A percentile compares a stretch with the other conserved stretches of the same genome.
Conservation (phyloP, 148 eudicot genomes). For the Mesembryanthemum crystallinum region DNA sequence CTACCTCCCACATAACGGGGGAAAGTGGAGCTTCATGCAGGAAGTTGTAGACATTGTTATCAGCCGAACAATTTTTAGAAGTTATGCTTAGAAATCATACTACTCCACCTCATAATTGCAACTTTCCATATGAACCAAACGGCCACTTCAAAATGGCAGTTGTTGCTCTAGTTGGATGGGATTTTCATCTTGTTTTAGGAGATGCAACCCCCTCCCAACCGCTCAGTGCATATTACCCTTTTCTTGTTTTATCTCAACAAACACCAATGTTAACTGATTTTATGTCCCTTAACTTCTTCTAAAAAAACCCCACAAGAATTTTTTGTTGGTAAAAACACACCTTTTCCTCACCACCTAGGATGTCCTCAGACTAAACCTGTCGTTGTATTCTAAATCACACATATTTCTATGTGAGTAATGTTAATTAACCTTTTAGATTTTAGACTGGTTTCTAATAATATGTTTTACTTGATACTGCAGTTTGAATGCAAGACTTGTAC, state of each 20-base stretch:
- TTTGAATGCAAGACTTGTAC: constrained; percentile 84
- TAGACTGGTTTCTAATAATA: neutral
- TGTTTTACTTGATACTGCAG: constrained; percentile 42
- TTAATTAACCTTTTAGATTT: neutral
- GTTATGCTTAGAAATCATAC: no score
- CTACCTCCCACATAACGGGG: no score
- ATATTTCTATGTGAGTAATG: neutral
- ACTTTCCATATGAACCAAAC: no score
- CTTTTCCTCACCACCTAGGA: neutral
- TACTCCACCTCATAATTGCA: no score
- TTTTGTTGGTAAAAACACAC: neutral
- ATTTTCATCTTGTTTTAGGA: neutral
- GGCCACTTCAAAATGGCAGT: neutral
- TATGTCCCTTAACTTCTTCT: neutral
- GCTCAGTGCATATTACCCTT: neutral
- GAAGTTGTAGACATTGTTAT: no score
- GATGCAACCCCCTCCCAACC: neutral
- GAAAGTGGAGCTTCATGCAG: no score
- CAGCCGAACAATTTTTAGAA: no score
- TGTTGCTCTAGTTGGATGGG: neutral
- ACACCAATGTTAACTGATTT: neutral
- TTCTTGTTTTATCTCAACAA: neutral
- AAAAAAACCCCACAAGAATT: neutral
- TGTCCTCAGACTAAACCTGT: neutral
- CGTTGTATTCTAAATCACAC: neutral